A percentile compares a stretch with the other conserved stretches of the same genome.
Conservation (phyloP, 441 rosid genomes). For the Pelargonium exstipulatum region DNA sequence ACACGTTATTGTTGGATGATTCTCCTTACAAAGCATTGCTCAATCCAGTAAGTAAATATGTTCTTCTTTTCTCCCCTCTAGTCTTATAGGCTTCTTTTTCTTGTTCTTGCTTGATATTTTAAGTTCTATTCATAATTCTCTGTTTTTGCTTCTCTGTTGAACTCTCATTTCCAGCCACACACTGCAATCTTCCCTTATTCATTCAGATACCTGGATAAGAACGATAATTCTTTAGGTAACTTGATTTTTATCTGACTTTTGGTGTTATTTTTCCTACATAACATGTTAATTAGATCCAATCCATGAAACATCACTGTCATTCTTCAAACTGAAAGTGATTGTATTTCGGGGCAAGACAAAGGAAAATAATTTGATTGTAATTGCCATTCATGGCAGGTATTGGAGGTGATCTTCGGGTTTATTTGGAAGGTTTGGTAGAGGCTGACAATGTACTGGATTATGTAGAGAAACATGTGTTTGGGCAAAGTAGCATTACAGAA, state of each 20-base stretch:
- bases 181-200: slow-evolving; percentile 75
- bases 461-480: slow-evolving; percentile 58
- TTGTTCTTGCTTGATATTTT: background rate
- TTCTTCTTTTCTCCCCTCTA: slow-evolving; percentile 1
- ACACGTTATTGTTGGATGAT: slow-evolving; percentile 76
- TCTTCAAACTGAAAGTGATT: too few species aligned
- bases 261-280: too few species aligned
- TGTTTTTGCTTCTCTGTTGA: slow-evolving; percentile 12
- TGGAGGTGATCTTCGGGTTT: slow-evolving; percentile 60
- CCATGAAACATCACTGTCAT: too few species aligned
- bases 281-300: too few species aligned
- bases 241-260: background rate
- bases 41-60: slow-evolving; percentile 60
- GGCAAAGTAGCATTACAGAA: slow-evolving; percentile 58
- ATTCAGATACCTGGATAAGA: slow-evolving; percentile 39
- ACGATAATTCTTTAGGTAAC: slow-evolving; percentile 63
- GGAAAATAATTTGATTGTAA: background rate
- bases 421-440: slow-evolving; percentile 48
- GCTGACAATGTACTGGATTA: slow-evolving; percentile 55
- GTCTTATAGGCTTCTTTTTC: background rate
- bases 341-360: too few species aligned
- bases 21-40: slow-evolving; percentile 91
- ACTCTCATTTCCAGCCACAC: slow-evolving; percentile 40
- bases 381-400: slow-evolving; percentile 37
- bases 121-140: background rate